Conservation (phyloP, 192 early-diverging fungal genomes). For the Mortierella antarctica region DNA sequence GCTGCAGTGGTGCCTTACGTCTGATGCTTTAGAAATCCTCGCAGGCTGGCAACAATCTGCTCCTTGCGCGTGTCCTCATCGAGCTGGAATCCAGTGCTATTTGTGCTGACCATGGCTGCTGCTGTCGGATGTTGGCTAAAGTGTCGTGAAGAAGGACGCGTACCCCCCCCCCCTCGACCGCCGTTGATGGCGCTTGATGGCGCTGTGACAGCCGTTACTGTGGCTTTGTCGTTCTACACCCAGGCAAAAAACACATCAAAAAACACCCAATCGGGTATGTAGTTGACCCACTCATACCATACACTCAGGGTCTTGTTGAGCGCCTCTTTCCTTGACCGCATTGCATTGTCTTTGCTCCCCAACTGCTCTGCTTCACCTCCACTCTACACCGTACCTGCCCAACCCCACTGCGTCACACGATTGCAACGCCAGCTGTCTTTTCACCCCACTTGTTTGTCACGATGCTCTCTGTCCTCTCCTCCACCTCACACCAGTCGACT, state of each 20-base stretch:
- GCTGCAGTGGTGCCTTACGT: conserved; percentile 11
- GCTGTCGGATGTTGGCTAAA: not conserved
- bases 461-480: not conserved
- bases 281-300: too few relatives aligned
- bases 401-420: not conserved
- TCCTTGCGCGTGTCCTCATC: conserved; percentile 42
- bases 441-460: not conserved
- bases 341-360: too few relatives aligned
- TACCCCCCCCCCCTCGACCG: too few relatives aligned
- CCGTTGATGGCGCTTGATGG: too few relatives aligned
- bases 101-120: conserved; percentile 29
- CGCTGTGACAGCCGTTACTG: not conserved
- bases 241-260: too few relatives aligned
- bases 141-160: not conserved
- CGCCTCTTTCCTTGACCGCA: too few relatives aligned
- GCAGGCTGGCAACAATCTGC: conserved; percentile 35
- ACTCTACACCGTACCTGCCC: not conserved
- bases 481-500: conserved; percentile 11
- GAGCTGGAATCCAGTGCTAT: conserved; percentile 10
- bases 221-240: not conserved
- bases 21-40: conserved; percentile 48
- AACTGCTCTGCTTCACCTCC: not conserved
- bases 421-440: not conserved
- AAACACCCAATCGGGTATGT: not conserved
- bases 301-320: too few relatives aligned